These are phyloP conservation scores for Ceratobasidium sp. DNA, from an alignment of 1,284 basidiomycete species.

Conservation along the genomic window DNA sequence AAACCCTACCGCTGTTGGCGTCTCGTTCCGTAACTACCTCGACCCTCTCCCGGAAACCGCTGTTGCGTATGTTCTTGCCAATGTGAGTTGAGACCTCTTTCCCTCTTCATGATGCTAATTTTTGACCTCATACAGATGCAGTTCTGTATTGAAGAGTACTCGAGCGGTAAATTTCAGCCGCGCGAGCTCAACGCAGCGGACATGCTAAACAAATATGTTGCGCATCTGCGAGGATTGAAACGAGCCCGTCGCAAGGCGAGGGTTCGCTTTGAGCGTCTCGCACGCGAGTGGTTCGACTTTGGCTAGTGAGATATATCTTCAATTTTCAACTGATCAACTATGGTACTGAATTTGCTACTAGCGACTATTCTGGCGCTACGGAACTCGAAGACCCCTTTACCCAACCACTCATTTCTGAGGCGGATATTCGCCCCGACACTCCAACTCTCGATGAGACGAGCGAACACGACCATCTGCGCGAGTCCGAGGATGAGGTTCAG, in stretches of 20 bases:
- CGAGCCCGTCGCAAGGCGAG: not conserved
- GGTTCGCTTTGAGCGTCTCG: not conserved
- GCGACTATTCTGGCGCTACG: not conserved
- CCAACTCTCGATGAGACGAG: not conserved
- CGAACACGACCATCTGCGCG: not conserved
- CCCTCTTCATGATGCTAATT: not conserved
- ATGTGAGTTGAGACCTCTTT: not conserved
- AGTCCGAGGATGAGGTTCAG: not conserved
- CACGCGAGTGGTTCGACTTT: not conserved
- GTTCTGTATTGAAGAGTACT: conserved; percentile 4
- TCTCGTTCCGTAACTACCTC: not conserved
- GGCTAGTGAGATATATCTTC: not conserved
- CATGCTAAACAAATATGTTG: no score
- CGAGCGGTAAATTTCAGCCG: not conserved
- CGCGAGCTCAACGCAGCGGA: conserved; percentile 13
- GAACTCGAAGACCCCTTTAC: not conserved
- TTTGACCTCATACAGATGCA: not conserved
- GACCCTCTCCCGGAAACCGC: not conserved
- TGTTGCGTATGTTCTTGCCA: not conserved
- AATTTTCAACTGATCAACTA: not conserved
- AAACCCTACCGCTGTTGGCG: not conserved
- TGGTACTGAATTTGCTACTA: not conserved
- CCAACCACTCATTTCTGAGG: not conserved
- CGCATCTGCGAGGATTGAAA: no score
- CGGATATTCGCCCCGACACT: not conserved